Evolutionary conservation across 441 rosid genomes (phyloP), one percentile per base, ranked within the genome.

Genomic region (Gossypium lobatum): DNA sequence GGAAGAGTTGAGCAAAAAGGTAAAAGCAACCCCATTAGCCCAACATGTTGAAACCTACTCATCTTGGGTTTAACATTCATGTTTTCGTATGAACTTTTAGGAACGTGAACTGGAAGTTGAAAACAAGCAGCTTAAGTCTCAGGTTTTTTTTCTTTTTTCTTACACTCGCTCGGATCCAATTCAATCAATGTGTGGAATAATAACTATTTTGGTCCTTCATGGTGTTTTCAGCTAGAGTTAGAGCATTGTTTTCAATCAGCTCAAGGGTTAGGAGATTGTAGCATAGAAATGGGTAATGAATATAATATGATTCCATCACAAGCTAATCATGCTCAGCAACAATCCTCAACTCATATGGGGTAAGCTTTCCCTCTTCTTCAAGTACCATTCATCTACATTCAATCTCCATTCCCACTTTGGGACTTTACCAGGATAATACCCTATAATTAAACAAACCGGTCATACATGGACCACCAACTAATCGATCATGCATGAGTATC

Each of bases 1-100:
- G 75, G 83, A 83, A 62, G 75, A 79, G 67, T 63, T 81, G 2
- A 78, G 52, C 55, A 16, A 75, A 58, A 72, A 55, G 82, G 86
- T 81, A 68, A 46, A 20, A 39, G 8, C 16, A 72, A 52, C 11
- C 37, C 34, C n/a, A 18, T 66, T 16, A 18, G n/a, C 6, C 5
- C 14, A 62, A 10, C 5, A 16, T 26, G 16, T 52, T 53, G 37
- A 6, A 46, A 13, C 20, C 25, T 13, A 11, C 18, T 66, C 10
- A 14, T 23, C 42, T 6, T 20, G 14, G 2, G 18, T 66, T 4
- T 34, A 39, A 57, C 1, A 3, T 17, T 42, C 3, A 13, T 2
- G 26, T n/a, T 52, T 46, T 34, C 23, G 7, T 34, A 48, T 54
- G 50, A 61, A 37, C 34, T 25, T 59, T 39, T 74, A 81, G 87